A percentile compares a stretch with the other conserved stretches of the same genome.
phyloP scores from a whole-genome alignment of 345 rosid species.

The Sonneratia alba region DNA sequence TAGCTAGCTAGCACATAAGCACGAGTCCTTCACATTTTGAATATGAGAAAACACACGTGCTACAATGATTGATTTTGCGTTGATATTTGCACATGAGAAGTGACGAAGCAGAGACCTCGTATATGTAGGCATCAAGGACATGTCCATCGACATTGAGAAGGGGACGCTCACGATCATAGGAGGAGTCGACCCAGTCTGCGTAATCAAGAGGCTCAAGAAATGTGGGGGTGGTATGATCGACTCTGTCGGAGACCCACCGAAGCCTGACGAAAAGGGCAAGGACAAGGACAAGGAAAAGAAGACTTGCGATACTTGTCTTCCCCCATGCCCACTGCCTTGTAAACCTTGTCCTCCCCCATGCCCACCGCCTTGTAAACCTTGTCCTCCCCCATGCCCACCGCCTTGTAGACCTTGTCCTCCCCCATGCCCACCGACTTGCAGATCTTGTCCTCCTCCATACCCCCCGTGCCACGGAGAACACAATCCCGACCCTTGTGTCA shows the following conservation, averaged over 20 bases:
- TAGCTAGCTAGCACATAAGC: neutral
- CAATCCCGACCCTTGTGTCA: neutral
- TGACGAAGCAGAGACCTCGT: neutral
- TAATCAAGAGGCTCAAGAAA: conserved; percentile 7
- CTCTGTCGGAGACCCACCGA: conserved; percentile 7
- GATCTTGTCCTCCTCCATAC: neutral
- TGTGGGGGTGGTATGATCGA: neutral
- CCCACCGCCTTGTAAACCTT: too few relatives aligned
- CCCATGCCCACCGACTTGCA: neutral
- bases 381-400: too few relatives aligned
- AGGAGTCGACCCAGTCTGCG: conserved; percentile 6
- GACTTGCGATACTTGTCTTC: too few relatives aligned
- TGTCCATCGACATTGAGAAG: conserved; percentile 2
- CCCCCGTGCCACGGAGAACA: neutral
- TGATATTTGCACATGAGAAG: neutral
- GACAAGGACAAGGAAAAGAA: neutral
- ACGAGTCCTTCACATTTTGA: too few relatives aligned
- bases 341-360: too few relatives aligned
- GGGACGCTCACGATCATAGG: conserved; percentile 11
- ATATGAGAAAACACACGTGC: too few relatives aligned
- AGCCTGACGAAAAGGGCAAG: neutral
- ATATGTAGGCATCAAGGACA: conserved; percentile 3
- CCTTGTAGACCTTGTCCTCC: neutral
- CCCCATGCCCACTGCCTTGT: too few relatives aligned
- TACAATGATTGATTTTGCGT: neutral